Conservation (phyloP, 257 asterid species). For the Penstemon davidsonii region DNA sequence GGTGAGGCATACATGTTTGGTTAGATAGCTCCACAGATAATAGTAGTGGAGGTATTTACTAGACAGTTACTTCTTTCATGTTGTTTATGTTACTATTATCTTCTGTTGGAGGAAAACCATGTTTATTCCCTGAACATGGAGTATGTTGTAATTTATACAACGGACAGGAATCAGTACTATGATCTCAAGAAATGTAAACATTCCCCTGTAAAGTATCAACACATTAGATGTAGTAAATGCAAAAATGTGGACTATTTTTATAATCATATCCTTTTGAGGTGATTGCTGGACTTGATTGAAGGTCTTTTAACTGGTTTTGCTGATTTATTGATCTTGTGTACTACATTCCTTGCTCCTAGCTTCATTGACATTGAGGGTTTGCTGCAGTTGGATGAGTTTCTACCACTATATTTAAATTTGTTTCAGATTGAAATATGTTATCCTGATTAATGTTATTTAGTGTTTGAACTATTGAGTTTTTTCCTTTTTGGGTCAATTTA, state of each 20-base stretch:
- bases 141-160: constrained; percentile 10
- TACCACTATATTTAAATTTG: neutral
- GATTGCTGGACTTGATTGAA: constrained; percentile 19
- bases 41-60: constrained; percentile 15
- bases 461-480: constrained; percentile 1
- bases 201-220: constrained; percentile 21
- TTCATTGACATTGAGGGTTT: neutral
- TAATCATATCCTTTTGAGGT: neutral
- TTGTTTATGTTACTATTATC: constrained; percentile 19
- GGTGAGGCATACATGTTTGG: constrained; percentile 48
- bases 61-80: constrained; percentile 4
- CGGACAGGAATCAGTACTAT: neutral
- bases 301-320: constrained; percentile 9
- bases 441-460: no score
- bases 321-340: neutral
- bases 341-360: constrained; percentile 4
- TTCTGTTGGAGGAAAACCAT: constrained; percentile 20
- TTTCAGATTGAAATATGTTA: constrained; percentile 8
- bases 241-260: constrained; percentile 10
- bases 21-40: constrained; percentile 28
- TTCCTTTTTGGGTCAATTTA: neutral
- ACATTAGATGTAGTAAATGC: constrained; percentile 19
- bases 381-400: constrained; percentile 19
- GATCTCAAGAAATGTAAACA: constrained; percentile 13
- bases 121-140: constrained; percentile 1